Evolutionary conservation across 75 land plant species (phyloP).

Genomic region (Pinus tabuliformis): DNA sequence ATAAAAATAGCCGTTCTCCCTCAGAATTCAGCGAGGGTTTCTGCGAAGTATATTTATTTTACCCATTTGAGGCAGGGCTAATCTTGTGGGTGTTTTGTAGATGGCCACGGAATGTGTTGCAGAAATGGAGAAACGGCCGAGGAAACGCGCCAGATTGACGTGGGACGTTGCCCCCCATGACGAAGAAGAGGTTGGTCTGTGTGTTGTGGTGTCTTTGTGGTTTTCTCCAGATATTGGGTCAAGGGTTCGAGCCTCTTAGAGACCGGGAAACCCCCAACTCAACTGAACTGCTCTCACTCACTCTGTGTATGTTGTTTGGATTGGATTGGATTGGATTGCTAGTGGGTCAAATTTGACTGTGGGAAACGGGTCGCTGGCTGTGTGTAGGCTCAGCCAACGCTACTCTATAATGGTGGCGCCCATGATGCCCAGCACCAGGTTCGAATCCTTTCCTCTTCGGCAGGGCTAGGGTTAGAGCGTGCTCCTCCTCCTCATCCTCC

Average conservation of each 20-base stretch:
- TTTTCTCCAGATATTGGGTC: not conserved
- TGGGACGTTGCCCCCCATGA: conserved; percentile 7
- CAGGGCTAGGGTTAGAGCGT: conserved; percentile 14
- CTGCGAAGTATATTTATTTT: too few species aligned
- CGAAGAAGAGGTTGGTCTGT: conserved; percentile 5
- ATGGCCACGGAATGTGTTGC: not conserved
- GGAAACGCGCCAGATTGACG: conserved; percentile 29
- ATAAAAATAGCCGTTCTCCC: too few species aligned
- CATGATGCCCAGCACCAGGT: conserved; percentile 15
- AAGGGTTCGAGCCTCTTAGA: conserved; percentile 3
- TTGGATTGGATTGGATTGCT: not conserved
- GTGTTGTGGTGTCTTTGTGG: not conserved
- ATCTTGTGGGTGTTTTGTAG: too few species aligned
- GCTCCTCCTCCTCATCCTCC: conserved; percentile 1
- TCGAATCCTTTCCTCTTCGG: conserved; percentile 14
- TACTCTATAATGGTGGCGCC: conserved; percentile 22
- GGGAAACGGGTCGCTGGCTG: conserved; percentile 26
- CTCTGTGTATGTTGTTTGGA: not conserved
- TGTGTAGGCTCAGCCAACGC: conserved; percentile 35
- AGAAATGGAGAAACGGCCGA: conserved; percentile 22
- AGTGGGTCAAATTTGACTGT: conserved; percentile 14
- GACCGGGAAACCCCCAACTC: not conserved
- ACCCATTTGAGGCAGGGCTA: too few species aligned
- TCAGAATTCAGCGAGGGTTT: too few species aligned
- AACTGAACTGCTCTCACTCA: too few species aligned